Evolutionary conservation across 1,284 basidiomycete genomes (phyloP).

Genomic region (Cutaneotrichosporon dermatis): DNA sequence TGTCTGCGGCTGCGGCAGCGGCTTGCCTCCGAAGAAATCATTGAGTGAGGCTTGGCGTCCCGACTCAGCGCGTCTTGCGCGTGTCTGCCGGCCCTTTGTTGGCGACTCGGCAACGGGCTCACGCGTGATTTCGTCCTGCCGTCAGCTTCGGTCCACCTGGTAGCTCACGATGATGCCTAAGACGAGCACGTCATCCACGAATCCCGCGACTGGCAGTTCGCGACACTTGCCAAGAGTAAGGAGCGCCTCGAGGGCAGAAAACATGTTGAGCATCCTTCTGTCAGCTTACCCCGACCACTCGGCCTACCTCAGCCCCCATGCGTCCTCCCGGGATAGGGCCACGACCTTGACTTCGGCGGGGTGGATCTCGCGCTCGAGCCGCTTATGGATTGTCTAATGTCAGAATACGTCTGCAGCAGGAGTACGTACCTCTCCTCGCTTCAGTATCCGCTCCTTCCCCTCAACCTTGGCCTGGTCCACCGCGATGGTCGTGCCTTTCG

Average conservation of each 20-base stretch:
- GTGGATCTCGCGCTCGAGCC: conserved; percentile 68
- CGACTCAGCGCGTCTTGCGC: background rate
- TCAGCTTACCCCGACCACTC: conserved; percentile 7
- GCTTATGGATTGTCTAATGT: conserved; percentile 63
- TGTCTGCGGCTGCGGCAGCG: conserved; percentile 15
- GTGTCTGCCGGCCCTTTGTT: background rate
- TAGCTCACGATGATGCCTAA: conserved; percentile 61
- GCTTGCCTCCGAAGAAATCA: conserved; percentile 24
- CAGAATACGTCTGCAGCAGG: background rate
- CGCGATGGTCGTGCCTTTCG: conserved; percentile 62
- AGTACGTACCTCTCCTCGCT: conserved; percentile 59
- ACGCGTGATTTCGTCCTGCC: conserved; percentile 56
- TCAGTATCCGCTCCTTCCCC: conserved; percentile 58
- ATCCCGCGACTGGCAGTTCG: conserved; percentile 68
- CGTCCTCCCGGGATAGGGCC: conserved; percentile 59
- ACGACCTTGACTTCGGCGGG: conserved; percentile 58
- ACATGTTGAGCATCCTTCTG: conserved; percentile 61
- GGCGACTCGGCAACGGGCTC: conserved; percentile 28
- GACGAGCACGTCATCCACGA: conserved; percentile 58
- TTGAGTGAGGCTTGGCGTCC: conserved; percentile 13
- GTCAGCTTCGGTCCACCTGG: background rate
- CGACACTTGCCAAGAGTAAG: conserved; percentile 55
- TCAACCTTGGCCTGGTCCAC: conserved; percentile 59
- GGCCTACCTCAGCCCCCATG: conserved; percentile 64
- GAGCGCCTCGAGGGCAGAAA: conserved; percentile 56